Evolutionary conservation across 192 early-diverging fungal genomes (phyloP).

Genomic region (Coemansia erecta): DNA sequence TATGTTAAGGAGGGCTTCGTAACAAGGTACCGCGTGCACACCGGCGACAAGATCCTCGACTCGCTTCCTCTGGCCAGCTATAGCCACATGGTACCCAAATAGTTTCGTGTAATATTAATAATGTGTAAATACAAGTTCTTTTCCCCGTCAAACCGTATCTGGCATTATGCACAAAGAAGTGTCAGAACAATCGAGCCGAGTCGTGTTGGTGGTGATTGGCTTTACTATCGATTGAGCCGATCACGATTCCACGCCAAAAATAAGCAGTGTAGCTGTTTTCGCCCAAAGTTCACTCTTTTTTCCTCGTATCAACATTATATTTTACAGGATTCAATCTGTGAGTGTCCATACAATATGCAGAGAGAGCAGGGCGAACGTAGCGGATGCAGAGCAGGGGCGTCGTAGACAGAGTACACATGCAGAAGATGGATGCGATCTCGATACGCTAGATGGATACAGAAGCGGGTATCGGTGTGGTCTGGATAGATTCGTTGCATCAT

Average conservation of each 20-base stretch:
- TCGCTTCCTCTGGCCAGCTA: not conserved
- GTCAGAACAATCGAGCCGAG: too few relatives aligned
- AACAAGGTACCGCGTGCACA: not conserved
- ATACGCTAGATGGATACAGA: not conserved
- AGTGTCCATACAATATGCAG: slow-evolving; percentile 2
- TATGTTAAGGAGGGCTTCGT: not conserved
- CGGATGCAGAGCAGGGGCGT: not conserved
- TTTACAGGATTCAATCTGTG: slow-evolving; percentile 9
- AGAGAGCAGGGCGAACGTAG: not conserved
- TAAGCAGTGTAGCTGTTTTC: too few relatives aligned
- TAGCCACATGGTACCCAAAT: not conserved
- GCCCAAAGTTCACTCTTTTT: slow-evolving; percentile 6
- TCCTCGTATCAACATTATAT: slow-evolving; percentile 14
- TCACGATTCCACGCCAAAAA: too few relatives aligned
- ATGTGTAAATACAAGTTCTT: not conserved
- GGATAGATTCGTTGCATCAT: too few relatives aligned
- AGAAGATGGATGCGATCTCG: not conserved
- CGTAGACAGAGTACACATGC: too few relatives aligned
- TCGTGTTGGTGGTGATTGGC: not conserved
- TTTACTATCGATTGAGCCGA: not conserved
- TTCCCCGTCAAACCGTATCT: too few relatives aligned
- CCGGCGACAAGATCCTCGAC: not conserved
- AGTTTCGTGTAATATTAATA: not conserved
- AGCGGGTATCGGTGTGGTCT: too few relatives aligned
- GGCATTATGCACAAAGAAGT: too few relatives aligned